Evolutionary conservation across 805 yeast species (phyloP).

Genomic region (Saturnispora sanitii): DNA sequence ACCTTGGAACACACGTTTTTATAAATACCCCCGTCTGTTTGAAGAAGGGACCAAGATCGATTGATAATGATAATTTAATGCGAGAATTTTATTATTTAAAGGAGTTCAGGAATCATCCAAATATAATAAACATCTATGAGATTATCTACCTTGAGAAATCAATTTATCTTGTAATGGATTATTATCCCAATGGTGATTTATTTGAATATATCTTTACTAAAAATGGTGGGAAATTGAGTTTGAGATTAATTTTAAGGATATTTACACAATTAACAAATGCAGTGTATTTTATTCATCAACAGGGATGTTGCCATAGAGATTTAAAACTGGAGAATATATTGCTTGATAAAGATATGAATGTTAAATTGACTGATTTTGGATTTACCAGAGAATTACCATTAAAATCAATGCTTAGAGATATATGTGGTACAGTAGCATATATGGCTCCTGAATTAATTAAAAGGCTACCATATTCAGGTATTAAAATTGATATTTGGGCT

Average conservation of each 20-base stretch:
- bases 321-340: constrained; percentile 89
- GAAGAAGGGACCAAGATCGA: constrained; percentile 48
- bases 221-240: constrained; percentile 39
- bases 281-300: constrained; percentile 64
- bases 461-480: constrained; percentile 65
- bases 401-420: constrained; percentile 49
- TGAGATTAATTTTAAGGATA: constrained; percentile 39
- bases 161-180: constrained; percentile 85
- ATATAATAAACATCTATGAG: constrained; percentile 79
- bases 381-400: constrained; percentile 66
- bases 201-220: constrained; percentile 49
- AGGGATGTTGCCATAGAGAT: constrained; percentile 83
- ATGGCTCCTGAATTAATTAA: constrained; percentile 91
- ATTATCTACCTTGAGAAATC: constrained; percentile 68
- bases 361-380: constrained; percentile 87
- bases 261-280: constrained; percentile 68
- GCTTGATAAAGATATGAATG: constrained; percentile 43
- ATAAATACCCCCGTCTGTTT: constrained; percentile 73
- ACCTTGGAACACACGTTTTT: constrained; percentile 68
- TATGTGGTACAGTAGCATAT: constrained; percentile 91
- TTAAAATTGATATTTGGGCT: constrained; percentile 83
- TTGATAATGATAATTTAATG: constrained; percentile 73
- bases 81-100: constrained; percentile 84
- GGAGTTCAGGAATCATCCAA: constrained; percentile 64
- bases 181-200: constrained; percentile 76